Base-by-base conservation (phyloP, 352 stramenopile species). In the Aphanomyces cochlioides region DNA sequence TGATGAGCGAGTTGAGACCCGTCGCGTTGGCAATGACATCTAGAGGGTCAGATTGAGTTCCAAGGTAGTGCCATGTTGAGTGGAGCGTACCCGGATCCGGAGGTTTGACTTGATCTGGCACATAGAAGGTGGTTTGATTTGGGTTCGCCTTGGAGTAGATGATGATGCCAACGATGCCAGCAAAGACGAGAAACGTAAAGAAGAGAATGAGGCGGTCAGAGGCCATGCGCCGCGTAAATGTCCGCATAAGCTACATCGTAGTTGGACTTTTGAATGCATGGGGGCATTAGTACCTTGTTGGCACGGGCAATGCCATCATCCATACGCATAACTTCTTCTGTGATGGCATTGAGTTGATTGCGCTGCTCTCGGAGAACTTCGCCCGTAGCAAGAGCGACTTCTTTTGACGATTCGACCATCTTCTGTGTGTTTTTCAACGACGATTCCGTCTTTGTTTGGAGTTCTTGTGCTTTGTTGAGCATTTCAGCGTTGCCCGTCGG, bases 321-420 rank as follows among this genome's bases (percentile, higher is more conserved):
- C 70, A 93, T 93, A 56, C 84, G 82, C 87, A 93, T 92, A 34
- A 95, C 87, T 13, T 92, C 82, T 69, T 93, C 87, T 34, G 87
- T 95, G 74, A 95, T 93, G 59, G 79, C 77, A n/a, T 93, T 85
- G 66, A 95, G 89, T 72, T 95, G 87, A 28, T 95, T 79, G 5
- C 87, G 85, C 76, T 95, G 87, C 60, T 90, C 76, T 6, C 84
- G 85, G 34, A 95, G 74, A 67, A 81, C 77, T 69, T 93, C 82
- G n/a, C 83, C 87, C 13, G 87, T 93, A 5, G 85, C 85, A 38
- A 87, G 80, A 4, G 84, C 85, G 15, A 93, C 81, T 70, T 90
- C 85, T 71, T 93, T 93, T 34, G 85, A 93, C 70, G 83, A 73
- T 57, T 91, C 83, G n/a, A 95, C 78, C 87, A 93, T 92, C 50